Base-by-base conservation (phyloP, 495 filamentous ascomycete species). In the Penicillium pulvis region DNA sequence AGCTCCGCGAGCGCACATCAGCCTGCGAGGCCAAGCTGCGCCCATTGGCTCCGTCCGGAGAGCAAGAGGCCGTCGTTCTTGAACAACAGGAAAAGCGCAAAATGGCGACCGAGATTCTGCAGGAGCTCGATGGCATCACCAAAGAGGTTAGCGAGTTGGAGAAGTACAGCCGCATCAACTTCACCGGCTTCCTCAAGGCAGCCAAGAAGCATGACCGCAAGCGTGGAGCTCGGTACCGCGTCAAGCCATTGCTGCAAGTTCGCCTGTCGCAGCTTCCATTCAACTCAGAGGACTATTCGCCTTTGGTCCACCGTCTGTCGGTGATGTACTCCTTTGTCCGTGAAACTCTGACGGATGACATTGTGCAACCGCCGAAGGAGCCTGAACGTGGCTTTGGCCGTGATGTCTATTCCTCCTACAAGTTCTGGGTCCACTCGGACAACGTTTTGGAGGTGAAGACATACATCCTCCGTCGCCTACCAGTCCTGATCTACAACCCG, bases 171-270 rank as follows among this genome's bases (percentile, higher is more conserved):
- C 90, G 89, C 24, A 87, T 97, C 74, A 98, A 98, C 72, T 98
- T 96, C 73, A 96, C 95, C 10, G 95, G 92, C 31, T 97, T 98
- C 70, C 81, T 97, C 62, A 98, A 98, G 78, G 95, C 96, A 26
- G 92, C 89, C 24, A 98, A 98, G 83, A 98, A 98, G 72, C 94
- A 98, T 75, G 94, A 98, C 68, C 87, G 94, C 48, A 93, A 90
- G 71, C 86, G 92, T 48, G 92, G 88, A 51, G 84, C 73, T 67
- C 82, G 75, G 10, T 97, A 97, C 74, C 91, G 88, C 66, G 90
- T 98, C 53, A 85, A 90, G 56, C 92, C 94, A 20, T 83, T 98
- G 75, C 81, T 97, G 67, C 90, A 96, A 69, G 88, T 97, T 57
- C 90, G 90, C 59, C 72, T 98, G 70, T 85, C 91, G 33, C 86